These are phyloP conservation scores for Chloranthus sessilifolius DNA, from an alignment of 164 flowering plant genomes.

Conservation along the genomic window DNA sequence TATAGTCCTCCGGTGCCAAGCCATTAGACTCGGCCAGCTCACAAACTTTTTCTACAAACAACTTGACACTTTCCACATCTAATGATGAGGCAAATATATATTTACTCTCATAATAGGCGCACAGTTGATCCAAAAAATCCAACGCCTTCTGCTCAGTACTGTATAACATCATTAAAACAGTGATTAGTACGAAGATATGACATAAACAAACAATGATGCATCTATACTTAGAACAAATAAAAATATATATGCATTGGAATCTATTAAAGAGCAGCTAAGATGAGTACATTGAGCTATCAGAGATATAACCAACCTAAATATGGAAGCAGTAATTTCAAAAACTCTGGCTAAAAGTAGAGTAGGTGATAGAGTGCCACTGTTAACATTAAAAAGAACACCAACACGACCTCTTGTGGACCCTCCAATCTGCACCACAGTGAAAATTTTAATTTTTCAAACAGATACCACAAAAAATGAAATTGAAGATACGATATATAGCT, in stretches of 20 bases:
- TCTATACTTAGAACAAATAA: slow-evolving; percentile 1
- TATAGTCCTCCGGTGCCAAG: slow-evolving; percentile 46
- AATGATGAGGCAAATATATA: slow-evolving; percentile 32
- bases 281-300: slow-evolving; percentile 3
- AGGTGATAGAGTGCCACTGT: slow-evolving; percentile 28
- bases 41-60: slow-evolving; percentile 51
- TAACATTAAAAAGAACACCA: slow-evolving; percentile 57
- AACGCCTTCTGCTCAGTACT: slow-evolving; percentile 68
- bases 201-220: neutral
- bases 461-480: slow-evolving; percentile 2
- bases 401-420: slow-evolving; percentile 70
- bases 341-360: slow-evolving; percentile 49
- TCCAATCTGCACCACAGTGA: slow-evolving; percentile 42
- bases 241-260: neutral
- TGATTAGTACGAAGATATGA: neutral
- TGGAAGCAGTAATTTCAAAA: slow-evolving; percentile 54
- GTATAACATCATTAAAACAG: slow-evolving; percentile 21
- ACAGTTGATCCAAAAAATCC: slow-evolving; percentile 68
- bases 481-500: neutral
- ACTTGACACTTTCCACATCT: slow-evolving; percentile 30
- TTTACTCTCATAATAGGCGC: slow-evolving; percentile 59
- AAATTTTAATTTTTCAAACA: slow-evolving; percentile 5
- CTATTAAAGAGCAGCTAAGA: neutral
- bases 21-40: slow-evolving; percentile 67
- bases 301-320: slow-evolving; percentile 52